phyloP scores from a whole-genome alignment of 2,329 filamentous ascomycete genomes.

The Calonectria naviculata region DNA sequence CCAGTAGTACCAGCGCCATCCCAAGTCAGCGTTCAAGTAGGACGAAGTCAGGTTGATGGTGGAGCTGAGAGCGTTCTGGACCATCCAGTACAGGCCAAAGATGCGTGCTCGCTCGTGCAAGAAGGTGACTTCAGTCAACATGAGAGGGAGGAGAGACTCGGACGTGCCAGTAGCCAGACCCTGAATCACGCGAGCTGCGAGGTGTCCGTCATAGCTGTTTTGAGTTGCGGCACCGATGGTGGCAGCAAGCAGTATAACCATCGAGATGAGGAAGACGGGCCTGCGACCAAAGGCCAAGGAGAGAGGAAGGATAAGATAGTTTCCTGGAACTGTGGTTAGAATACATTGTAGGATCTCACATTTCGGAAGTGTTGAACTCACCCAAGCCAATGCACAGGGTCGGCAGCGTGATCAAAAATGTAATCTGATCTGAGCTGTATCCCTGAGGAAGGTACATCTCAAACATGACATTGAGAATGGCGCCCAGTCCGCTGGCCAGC shows the following conservation, averaged over 20 bases:
- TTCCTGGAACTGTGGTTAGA: neutral
- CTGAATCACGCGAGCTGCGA: neutral
- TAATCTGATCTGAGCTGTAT: slow-evolving; percentile 4
- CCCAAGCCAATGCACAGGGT: slow-evolving; percentile 1
- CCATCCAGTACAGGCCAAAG: slow-evolving; percentile 14
- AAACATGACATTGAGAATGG: slow-evolving; percentile 8
- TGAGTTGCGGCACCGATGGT: neutral
- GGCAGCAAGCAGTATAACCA: neutral
- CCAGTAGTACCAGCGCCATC: slow-evolving; percentile 18
- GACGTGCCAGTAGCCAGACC: slow-evolving; percentile 1
- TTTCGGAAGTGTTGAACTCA: neutral
- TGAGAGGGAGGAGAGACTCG: slow-evolving; percentile 10
- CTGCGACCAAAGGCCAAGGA: neutral
- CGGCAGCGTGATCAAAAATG: neutral
- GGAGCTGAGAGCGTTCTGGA: slow-evolving; percentile 7
- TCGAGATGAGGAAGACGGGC: neutral
- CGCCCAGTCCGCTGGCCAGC: slow-evolving; percentile 7
- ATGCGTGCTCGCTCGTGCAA: slow-evolving; percentile 7
- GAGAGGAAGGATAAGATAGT: neutral
- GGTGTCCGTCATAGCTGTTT: neutral
- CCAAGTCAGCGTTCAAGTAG: slow-evolving; percentile 4
- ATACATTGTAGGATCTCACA: neutral
- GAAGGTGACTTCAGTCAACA: slow-evolving; percentile 15
- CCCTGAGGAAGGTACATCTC: slow-evolving; percentile 6
- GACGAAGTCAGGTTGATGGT: slow-evolving; percentile 7